Evolutionary conservation across 2,329 filamentous ascomycete species (phyloP).

Genomic region (Fusarium sp.): DNA sequence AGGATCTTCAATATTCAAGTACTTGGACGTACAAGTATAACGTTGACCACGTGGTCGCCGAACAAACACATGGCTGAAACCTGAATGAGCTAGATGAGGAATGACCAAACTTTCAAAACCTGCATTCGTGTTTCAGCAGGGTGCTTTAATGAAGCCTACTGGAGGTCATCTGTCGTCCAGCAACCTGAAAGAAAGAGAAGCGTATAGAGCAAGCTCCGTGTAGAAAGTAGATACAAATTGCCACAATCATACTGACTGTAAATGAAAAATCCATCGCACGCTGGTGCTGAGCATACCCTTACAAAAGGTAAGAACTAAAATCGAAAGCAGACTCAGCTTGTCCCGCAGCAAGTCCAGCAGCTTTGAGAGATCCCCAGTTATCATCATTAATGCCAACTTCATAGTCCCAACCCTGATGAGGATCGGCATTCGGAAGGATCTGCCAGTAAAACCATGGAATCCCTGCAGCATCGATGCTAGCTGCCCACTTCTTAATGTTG

Average conservation of each 20-base stretch:
- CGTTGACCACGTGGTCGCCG: too few species aligned
- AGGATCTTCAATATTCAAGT: too few species aligned
- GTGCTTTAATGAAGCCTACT: neutral
- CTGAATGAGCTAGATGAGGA: neutral
- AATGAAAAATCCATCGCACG: too few species aligned
- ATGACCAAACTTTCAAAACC: neutral
- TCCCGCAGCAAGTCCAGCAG: neutral
- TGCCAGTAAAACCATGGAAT: slow-evolving; percentile 56
- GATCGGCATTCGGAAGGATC: slow-evolving; percentile 52
- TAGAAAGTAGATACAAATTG: neutral
- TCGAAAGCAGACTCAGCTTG: slow-evolving; percentile 5
- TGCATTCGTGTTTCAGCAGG: neutral
- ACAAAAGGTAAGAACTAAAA: slow-evolving; percentile 4
- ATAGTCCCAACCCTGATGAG: slow-evolving; percentile 52
- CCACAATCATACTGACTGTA: neutral
- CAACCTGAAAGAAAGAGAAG: neutral
- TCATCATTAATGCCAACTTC: slow-evolving; percentile 50
- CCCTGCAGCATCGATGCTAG: slow-evolving; percentile 47
- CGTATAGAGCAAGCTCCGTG: neutral
- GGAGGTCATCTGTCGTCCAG: neutral
- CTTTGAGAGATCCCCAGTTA: slow-evolving; percentile 42
- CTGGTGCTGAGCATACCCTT: neutral
- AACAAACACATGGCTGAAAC: too few species aligned
- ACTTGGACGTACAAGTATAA: too few species aligned
- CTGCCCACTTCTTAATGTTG: slow-evolving; percentile 50